Conservation (phyloP, 1,284 basidiomycete species). For the Vanrija sp. region DNA sequence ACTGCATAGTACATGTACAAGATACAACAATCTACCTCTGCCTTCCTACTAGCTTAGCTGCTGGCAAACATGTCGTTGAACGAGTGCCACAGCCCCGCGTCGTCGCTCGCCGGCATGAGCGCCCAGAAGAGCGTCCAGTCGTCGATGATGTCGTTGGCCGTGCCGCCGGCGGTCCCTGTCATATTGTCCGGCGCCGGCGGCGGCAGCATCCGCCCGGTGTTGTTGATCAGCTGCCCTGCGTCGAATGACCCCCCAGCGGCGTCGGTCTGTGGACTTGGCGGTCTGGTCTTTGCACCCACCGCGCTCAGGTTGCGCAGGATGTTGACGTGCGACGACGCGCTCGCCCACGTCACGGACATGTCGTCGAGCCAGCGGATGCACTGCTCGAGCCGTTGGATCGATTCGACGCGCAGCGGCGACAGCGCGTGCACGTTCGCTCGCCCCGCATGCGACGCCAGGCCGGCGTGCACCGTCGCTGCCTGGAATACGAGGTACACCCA, state of each 20-base stretch:
- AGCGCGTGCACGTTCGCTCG: neutral
- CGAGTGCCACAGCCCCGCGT: constrained; percentile 1
- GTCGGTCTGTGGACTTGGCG: neutral
- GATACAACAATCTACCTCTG: no score
- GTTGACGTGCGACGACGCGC: neutral
- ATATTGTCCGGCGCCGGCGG: no score
- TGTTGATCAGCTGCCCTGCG: neutral
- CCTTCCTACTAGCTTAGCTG: no score
- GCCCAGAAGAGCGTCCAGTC: constrained; percentile 7
- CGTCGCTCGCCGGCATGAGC: constrained; percentile 3
- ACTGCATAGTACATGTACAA: no score
- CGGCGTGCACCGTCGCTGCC: neutral
- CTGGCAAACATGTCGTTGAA: constrained; percentile 3
- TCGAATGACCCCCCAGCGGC: no score
- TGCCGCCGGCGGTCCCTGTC: no score
- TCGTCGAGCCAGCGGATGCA: neutral
- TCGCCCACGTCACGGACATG: neutral
- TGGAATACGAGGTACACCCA: neutral
- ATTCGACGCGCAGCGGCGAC: neutral
- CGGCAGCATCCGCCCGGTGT: neutral
- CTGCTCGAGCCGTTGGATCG: neutral
- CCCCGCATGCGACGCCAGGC: neutral
- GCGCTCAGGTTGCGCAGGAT: neutral
- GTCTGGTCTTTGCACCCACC: neutral
- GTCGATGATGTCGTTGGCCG: neutral